Evolutionary conservation across 352 stramenopile species (phyloP).

Genomic region (Globisporangium cystogenes): DNA sequence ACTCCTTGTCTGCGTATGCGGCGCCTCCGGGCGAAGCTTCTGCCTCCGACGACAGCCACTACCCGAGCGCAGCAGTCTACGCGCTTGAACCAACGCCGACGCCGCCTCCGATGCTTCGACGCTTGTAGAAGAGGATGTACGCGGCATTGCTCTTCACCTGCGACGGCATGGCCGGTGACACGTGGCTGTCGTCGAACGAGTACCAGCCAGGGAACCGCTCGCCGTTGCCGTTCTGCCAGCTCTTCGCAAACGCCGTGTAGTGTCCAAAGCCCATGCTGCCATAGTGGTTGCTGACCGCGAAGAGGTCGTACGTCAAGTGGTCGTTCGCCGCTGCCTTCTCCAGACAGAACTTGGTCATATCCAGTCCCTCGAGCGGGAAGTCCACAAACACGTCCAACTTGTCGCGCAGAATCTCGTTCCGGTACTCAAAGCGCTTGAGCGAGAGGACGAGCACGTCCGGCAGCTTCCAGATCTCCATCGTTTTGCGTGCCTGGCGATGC

Average conservation of each 20-base stretch:
- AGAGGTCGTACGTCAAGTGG: conserved; percentile 76
- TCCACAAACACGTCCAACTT: conserved; percentile 84
- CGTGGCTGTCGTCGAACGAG: conserved; percentile 80
- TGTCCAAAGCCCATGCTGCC: conserved; percentile 88
- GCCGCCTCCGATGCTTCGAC: conserved; percentile 26
- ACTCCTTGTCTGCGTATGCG: too few relatives aligned
- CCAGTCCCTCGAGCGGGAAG: conserved; percentile 80
- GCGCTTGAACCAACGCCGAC: neutral
- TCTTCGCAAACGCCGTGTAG: conserved; percentile 86
- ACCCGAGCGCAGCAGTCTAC: too few relatives aligned
- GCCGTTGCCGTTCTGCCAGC: conserved; percentile 46
- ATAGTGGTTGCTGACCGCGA: conserved; percentile 89
- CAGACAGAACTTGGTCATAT: conserved; percentile 81
- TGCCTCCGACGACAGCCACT: too few relatives aligned
- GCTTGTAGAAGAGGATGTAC: conserved; percentile 90
- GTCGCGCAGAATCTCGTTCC: conserved; percentile 73
- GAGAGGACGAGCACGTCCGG: conserved; percentile 82
- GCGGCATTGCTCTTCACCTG: conserved; percentile 76
- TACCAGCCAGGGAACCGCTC: conserved; percentile 72
- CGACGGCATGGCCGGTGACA: conserved; percentile 42
- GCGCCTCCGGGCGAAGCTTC: too few relatives aligned
- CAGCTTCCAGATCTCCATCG: conserved; percentile 76
- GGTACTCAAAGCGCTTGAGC: conserved; percentile 88
- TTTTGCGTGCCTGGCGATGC: conserved; percentile 72
- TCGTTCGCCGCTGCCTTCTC: conserved; percentile 33